A percentile compares a stretch with the other conserved stretches of the same genome.
These are phyloP conservation scores for Phytopythium delawarense DNA, from an alignment of 352 stramenopile species.

Conservation along the genomic window DNA sequence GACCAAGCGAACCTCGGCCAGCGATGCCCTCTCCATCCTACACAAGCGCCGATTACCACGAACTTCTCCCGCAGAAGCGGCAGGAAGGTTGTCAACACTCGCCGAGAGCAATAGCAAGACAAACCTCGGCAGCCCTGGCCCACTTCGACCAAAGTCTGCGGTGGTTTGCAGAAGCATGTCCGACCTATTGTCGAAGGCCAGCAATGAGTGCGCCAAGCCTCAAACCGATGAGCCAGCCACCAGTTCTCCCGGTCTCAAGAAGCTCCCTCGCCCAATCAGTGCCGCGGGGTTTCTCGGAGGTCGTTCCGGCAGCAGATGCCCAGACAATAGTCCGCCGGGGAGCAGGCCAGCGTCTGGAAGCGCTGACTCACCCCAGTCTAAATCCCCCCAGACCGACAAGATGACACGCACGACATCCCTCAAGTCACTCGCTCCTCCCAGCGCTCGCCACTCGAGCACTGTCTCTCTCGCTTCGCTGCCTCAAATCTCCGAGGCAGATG, in stretches of 20 bases:
- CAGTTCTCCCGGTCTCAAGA: neutral
- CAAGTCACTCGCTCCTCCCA: constrained; percentile 1
- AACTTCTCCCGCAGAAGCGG: neutral
- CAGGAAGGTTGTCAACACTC: neutral
- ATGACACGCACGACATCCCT: neutral
- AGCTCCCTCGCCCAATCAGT: constrained; percentile 27
- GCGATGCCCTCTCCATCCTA: neutral
- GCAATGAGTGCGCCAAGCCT: neutral
- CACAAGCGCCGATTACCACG: neutral
- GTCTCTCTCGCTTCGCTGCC: constrained; percentile 17
- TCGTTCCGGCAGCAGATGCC: neutral
- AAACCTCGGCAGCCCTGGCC: constrained; percentile 2
- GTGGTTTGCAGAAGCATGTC: constrained; percentile 41
- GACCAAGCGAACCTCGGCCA: neutral
- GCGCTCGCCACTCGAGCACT: constrained; percentile 12
- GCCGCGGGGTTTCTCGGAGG: constrained; percentile 20
- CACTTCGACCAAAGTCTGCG: constrained; percentile 40
- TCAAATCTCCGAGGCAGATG: constrained; percentile 23
- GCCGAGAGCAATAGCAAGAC: constrained; percentile 3
- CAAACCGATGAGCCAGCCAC: constrained; percentile 1
- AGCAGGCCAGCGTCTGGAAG: neutral
- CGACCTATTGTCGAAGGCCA: constrained; percentile 19
- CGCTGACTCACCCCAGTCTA: neutral
- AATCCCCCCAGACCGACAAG: neutral
- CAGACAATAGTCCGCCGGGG: neutral